Conservation (phyloP, 1,139 yeast species). For the Nakaseomyces delphensis region DNA sequence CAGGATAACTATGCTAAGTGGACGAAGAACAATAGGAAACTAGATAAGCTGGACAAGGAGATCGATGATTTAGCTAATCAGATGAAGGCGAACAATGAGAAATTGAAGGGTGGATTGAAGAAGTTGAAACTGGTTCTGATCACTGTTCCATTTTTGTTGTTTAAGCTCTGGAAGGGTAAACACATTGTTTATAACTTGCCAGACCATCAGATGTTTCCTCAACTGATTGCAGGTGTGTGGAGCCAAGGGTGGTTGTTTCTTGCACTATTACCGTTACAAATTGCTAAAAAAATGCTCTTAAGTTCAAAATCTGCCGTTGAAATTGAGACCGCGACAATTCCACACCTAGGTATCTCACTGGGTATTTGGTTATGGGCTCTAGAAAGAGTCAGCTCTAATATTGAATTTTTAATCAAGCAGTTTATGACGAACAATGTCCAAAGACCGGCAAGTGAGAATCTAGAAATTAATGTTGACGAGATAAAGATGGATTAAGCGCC, state of each 20-base stretch:
- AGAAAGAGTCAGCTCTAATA: constrained; percentile 21
- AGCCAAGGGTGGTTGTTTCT: constrained; percentile 28
- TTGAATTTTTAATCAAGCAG: constrained; percentile 20
- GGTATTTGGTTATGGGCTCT: constrained; percentile 32
- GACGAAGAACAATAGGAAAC: constrained; percentile 80
- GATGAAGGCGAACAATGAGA: constrained; percentile 51
- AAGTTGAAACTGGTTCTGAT: constrained; percentile 30
- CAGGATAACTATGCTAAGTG: constrained; percentile 93
- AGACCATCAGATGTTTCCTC: constrained; percentile 24
- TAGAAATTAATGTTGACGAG: constrained; percentile 3
- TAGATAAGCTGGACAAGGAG: constrained; percentile 50
- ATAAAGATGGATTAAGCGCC: neutral
- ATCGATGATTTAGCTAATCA: constrained; percentile 39
- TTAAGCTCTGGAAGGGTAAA: constrained; percentile 31
- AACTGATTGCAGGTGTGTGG: constrained; percentile 24
- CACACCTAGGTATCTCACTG: constrained; percentile 24
- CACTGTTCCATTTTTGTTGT: constrained; percentile 26
- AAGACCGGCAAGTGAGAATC: neutral
- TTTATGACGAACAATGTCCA: neutral
- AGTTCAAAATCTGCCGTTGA: neutral
- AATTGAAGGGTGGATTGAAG: constrained; percentile 43
- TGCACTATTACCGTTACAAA: constrained; percentile 24
- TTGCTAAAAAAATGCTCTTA: constrained; percentile 6
- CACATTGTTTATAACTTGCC: constrained; percentile 27
- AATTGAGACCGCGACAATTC: constrained; percentile 2